Conservation (phyloP, 176 grass and related monocot species). For the Oropetium thomaeum region DNA sequence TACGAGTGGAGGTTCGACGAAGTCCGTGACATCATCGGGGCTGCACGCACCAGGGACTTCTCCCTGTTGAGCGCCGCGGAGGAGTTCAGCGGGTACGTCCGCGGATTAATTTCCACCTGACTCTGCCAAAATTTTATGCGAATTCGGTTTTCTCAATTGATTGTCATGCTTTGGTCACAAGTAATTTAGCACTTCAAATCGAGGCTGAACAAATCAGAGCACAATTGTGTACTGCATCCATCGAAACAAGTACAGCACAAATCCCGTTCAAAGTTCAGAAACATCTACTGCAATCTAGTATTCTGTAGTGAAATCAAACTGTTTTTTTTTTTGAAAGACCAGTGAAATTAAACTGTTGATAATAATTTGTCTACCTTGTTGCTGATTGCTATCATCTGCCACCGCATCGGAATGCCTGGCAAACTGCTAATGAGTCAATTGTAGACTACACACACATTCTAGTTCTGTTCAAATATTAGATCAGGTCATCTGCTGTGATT, state of each 20-base stretch:
- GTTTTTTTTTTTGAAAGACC: too few relatives aligned
- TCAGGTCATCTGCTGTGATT: background rate
- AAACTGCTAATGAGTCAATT: background rate
- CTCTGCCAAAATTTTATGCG: background rate
- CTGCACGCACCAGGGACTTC: background rate
- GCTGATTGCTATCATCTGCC: background rate
- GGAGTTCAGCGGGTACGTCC: constrained; percentile 24
- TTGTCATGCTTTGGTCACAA: background rate
- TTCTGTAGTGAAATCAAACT: background rate
- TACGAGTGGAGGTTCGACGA: background rate
- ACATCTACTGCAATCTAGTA: background rate
- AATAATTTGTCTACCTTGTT: background rate
- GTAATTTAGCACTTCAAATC: background rate
- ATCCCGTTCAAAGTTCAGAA: background rate
- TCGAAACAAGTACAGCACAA: background rate
- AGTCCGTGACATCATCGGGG: background rate
- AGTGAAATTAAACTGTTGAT: background rate
- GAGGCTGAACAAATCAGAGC: background rate
- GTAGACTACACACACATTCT: background rate
- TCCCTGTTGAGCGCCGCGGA: background rate
- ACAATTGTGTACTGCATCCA: background rate
- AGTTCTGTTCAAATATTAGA: background rate
- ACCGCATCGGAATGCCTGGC: background rate
- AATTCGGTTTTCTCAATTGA: background rate
- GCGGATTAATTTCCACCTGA: background rate